Conservation (phyloP, 2,329 filamentous ascomycete species). For the Leptographium radiaticola region DNA sequence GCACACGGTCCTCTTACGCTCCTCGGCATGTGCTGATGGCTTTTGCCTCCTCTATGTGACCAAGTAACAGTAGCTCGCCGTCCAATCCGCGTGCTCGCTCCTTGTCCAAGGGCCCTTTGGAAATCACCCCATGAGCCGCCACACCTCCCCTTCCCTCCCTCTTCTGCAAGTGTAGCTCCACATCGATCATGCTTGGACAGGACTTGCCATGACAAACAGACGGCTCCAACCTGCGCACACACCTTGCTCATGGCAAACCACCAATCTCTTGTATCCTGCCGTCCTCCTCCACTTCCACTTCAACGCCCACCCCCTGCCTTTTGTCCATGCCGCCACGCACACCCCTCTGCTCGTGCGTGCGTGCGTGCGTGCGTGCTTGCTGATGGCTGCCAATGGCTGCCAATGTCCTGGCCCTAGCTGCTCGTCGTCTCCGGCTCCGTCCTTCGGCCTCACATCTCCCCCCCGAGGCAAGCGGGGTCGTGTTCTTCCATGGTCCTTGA, state of each 20-base stretch:
- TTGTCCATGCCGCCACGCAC: background rate
- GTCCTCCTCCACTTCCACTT: background rate
- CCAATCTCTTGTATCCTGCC: background rate
- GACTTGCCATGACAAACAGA: background rate
- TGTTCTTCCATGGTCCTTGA: slow-evolving; percentile 15
- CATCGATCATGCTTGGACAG: background rate
- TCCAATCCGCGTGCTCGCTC: background rate
- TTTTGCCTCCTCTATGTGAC: background rate
- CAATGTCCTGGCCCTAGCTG: slow-evolving; percentile 5
- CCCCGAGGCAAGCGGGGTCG: slow-evolving; percentile 27
- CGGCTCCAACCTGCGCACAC: background rate
- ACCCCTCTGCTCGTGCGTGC: slow-evolving; percentile 3
- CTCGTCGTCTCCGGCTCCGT: slow-evolving; percentile 9
- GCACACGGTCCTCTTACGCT: background rate
- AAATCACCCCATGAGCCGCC: background rate
- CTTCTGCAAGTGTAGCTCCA: background rate
- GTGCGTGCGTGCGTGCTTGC: no score
- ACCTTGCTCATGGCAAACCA: background rate
- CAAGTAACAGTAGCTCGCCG: background rate
- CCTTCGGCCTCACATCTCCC: slow-evolving; percentile 18
- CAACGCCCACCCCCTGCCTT: background rate
- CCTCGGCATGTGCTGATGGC: background rate
- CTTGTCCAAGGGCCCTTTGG: background rate
- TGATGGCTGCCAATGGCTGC: background rate
- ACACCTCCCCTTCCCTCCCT: background rate